These are phyloP conservation scores for Pythium vanterpoolii DNA, from an alignment of 352 stramenopile genomes.

Conservation along the genomic window DNA sequence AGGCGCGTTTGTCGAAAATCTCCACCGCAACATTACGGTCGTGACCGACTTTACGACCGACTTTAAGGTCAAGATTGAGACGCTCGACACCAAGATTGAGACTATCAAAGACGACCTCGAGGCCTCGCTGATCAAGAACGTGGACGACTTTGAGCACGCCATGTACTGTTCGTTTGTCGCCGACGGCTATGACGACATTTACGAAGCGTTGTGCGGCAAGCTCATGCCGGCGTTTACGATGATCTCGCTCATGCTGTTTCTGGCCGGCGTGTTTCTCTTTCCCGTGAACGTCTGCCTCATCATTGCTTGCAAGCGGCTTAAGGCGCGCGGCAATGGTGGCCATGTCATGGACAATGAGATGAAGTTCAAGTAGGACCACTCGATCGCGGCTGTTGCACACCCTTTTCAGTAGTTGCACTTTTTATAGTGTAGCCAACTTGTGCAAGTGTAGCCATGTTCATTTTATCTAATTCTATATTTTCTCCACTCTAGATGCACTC, in stretches of 20 bases:
- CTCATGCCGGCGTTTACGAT: constrained; percentile 67
- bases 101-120: constrained; percentile 42
- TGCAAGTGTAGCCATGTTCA: no score
- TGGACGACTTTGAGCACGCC: constrained; percentile 45
- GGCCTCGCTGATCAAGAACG: constrained; percentile 44
- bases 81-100: constrained; percentile 35
- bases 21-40: constrained; percentile 32
- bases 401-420: no score
- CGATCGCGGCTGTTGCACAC: no score
- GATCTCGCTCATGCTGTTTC: constrained; percentile 74
- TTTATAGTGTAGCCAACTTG: no score
- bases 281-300: constrained; percentile 68
- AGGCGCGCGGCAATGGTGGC: constrained; percentile 40
- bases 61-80: constrained; percentile 46
- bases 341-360: constrained; percentile 59
- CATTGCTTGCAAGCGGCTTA: constrained; percentile 59
- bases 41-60: constrained; percentile 28
- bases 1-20: constrained; percentile 25
- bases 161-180: constrained; percentile 69
- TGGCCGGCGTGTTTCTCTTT: constrained; percentile 62
- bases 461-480: no score
- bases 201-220: constrained; percentile 47
- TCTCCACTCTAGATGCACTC: no score
- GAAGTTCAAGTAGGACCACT: constrained; percentile 73
- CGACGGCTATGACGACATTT: constrained; percentile 45